Conservation (phyloP, 768 basidiomycete genomes). For the Leccinum longicurvipes region DNA sequence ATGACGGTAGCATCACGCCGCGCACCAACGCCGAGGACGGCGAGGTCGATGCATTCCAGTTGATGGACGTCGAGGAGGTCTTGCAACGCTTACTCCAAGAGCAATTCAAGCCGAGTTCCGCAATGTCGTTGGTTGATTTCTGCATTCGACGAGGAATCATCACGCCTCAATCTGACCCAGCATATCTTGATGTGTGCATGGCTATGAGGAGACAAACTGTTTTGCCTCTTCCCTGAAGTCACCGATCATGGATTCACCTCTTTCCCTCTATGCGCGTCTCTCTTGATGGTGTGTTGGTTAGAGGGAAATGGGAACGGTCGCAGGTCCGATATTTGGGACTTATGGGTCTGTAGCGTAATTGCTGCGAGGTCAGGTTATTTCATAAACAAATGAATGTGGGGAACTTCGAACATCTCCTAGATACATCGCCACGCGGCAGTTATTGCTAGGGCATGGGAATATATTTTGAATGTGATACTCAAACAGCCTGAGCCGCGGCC, state of each 20-base stretch:
- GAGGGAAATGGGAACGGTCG: neutral
- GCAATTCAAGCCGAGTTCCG: conserved; percentile 42
- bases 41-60: conserved; percentile 41
- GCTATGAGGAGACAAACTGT: conserved; percentile 15
- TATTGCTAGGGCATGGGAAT: neutral
- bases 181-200: conserved; percentile 25
- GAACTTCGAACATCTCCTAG: neutral
- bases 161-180: conserved; percentile 22
- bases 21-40: conserved; percentile 37
- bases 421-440: neutral
- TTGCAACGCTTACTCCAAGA: conserved; percentile 33
- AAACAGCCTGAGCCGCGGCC: too few relatives aligned
- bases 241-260: neutral
- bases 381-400: neutral
- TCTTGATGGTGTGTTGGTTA: neutral
- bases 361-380: neutral
- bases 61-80: conserved; percentile 35
- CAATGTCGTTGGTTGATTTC: conserved; percentile 42
- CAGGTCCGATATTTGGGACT: neutral
- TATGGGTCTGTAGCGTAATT: neutral
- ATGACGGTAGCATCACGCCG: conserved; percentile 33
- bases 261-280: neutral
- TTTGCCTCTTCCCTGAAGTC: conserved; percentile 20
- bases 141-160: conserved; percentile 35
- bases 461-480: neutral